Evolutionary conservation across 2,329 filamentous ascomycete species (phyloP).

Genomic region (Cytospora schulzeri): DNA sequence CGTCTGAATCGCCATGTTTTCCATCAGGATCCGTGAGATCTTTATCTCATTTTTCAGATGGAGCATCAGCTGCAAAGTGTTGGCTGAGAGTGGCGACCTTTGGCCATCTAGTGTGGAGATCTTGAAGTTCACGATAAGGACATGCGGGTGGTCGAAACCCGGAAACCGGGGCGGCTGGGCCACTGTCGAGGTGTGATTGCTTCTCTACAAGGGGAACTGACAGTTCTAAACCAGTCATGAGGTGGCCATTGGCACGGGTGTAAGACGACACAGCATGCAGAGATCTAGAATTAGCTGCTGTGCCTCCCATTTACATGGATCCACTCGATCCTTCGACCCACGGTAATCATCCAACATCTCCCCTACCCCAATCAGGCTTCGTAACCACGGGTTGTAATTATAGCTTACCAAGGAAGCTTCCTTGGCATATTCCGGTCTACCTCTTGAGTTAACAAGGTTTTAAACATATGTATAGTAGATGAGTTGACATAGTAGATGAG

Average conservation of each 20-base stretch:
- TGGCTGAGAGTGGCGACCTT: neutral
- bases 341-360: neutral
- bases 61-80: neutral
- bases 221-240: constrained; percentile 1
- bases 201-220: neutral
- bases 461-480: too few relatives aligned
- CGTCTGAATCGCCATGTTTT: neutral
- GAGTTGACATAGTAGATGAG: too few relatives aligned
- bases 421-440: too few relatives aligned
- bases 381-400: too few relatives aligned
- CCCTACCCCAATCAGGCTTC: neutral
- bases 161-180: constrained; percentile 11
- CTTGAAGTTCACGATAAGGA: too few relatives aligned
- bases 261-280: neutral
- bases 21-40: neutral
- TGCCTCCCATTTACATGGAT: constrained; percentile 9
- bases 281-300: constrained; percentile 13
- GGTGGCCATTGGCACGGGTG: constrained; percentile 1
- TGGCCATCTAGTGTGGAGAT: neutral
- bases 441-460: neutral
- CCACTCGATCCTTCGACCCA: constrained; percentile 7
- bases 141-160: neutral
- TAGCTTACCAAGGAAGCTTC: too few relatives aligned
- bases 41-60: neutral
- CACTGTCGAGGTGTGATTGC: constrained; percentile 3